Base-by-base conservation (phyloP, 164 flowering plant genomes). In the Saururus chinensis region DNA sequence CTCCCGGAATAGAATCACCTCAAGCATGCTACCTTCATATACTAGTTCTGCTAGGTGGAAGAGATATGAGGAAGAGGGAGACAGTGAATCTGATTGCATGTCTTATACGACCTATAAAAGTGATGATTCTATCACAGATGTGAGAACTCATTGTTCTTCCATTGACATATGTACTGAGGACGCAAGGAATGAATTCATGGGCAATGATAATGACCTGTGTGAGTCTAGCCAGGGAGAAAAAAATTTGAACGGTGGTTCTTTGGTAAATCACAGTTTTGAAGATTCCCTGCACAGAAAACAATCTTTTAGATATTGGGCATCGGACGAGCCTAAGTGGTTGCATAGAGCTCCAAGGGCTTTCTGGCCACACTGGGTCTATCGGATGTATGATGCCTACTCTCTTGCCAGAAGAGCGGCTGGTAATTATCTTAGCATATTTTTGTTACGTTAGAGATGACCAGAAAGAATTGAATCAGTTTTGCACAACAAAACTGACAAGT, bases 291-390 rank as follows among this genome's bases (percentile, higher is more conserved):
- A 64, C 25, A 68, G 62, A 58, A 67, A 56, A 64, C 66, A 60
- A 59, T 67, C 66, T 60, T 19, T 52, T 40, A 71, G 22, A 67
- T 68, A 63, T 54, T 66, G 56, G 71, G 67, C 30, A 66, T 64
- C 26, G 22, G 59, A 65, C 16, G 67, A 60, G 20, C 58, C 72
- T 20, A 72, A 62, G 63, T 73, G 61, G 62, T 65, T 68, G 22
- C 76, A 60, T 41, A 70, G 74, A 59, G 78, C 75, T 71, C 70
- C 92, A 40, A 84, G 75, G 72, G 82, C 96, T 58, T 93, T 78
- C 69, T 93, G 84, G 91, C 97, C 97, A 9, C 59, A 63, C 62
- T 93, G 99, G 99, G 97, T 88, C 35, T 93, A 86, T 65, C 77
- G 75, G 19, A 88, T 90, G 99, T 82, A 84, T 73, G 99, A 93